Evolutionary conservation across 345 rosid genomes (phyloP), one percentile per base, ranked within the genome.

Genomic region (Barbarea vulgaris): DNA sequence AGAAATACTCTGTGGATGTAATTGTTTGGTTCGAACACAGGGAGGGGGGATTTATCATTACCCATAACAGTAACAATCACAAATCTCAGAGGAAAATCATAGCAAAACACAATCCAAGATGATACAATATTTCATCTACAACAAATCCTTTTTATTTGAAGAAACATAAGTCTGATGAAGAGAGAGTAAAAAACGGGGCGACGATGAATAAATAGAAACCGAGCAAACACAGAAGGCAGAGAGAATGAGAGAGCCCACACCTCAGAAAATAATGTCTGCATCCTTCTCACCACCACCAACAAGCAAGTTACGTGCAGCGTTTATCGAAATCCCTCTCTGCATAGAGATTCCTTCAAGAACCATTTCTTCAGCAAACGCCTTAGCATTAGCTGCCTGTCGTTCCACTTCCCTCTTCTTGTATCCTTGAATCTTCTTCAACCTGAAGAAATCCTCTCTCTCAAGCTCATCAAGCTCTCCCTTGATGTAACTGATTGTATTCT

Each of bases 381-480:
- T 84, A 39, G 94, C 79, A 25, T 85, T 39, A 4, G 82, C 84
- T 2, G 70, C 74, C 47, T 88, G 89, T 76, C 77, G 73, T 81
- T 89, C 93, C 0, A 85, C 80, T 60, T 86, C 97, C 79, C 98
- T 86, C 85, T 81, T 93, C 83, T 90, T 88, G 70, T 82, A 90
- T 25, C 93, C 91, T 63, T 87, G 93, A 53, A 90, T 91, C 93
- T 93, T 93, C 85, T 93, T 93, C 52, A 93, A 33, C 86, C 96
- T 82, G 82, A 91, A 93, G 86, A 93, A 93, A 77, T 93, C 97
- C 31, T 93, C 98, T 58, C 97, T 89, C 77, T 93, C 97, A 17
- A 93, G 93, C 81, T 91, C 96, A 76, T 93, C 98, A 86, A 93
- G 80, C 86, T 93, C 97, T 17, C 87, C 96, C 78, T 88, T 93